These are phyloP conservation scores for Sanghuangporus weigelae DNA, from an alignment of 1,284 basidiomycete genomes.

Conservation along the genomic window DNA sequence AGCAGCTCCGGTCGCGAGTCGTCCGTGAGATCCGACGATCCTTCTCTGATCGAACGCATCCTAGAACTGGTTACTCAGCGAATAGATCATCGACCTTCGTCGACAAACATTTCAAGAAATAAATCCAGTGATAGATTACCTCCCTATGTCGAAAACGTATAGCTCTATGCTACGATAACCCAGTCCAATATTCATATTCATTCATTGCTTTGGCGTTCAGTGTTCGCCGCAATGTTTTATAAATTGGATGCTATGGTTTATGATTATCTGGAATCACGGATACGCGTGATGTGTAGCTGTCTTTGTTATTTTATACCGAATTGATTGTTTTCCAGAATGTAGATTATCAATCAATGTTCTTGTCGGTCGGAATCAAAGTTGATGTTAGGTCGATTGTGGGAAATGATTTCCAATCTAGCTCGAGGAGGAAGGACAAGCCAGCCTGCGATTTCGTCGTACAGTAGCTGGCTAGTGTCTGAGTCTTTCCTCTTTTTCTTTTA, in stretches of 20 bases:
- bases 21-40: neutral
- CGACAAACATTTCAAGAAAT: neutral
- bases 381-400: neutral
- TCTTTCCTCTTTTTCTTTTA: neutral
- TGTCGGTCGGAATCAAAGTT: neutral
- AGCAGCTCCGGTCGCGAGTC: neutral
- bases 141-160: constrained; percentile 11
- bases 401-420: neutral
- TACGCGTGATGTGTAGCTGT: too few species aligned
- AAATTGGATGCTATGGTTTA: too few species aligned
- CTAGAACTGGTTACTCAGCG: constrained; percentile 24
- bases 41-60: constrained; percentile 20
- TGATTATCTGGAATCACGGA: too few species aligned
- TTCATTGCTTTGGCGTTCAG: too few species aligned
- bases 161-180: neutral
- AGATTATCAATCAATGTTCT: neutral
- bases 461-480: neutral
- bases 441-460: neutral
- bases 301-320: too few species aligned
- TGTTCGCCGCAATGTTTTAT: too few species aligned
- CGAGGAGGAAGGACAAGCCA: neutral
- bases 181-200: too few species aligned
- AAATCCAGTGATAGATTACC: neutral
- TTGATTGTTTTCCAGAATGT: neutral
- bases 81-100: constrained; percentile 16